phyloP scores from a whole-genome alignment of 2,329 filamentous ascomycete genomes.

The Parascedosporium putredinis region DNA sequence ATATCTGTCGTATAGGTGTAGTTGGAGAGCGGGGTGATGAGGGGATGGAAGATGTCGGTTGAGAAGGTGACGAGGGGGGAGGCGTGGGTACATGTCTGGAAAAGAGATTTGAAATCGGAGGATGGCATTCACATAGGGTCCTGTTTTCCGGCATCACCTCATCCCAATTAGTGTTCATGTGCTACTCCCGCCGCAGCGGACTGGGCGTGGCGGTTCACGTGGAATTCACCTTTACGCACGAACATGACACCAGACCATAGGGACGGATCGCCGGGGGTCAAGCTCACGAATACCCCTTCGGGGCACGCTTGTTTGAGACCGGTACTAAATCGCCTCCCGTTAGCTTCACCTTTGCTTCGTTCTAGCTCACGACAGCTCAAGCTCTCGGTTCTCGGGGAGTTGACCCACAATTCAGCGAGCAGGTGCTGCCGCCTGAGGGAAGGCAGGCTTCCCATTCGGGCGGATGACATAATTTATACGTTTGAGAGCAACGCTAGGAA shows the following conservation, averaged over 20 bases:
- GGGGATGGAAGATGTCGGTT: constrained; percentile 89
- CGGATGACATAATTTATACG: constrained; percentile 28
- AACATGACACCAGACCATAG: constrained; percentile 90
- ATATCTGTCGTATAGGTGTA: constrained; percentile 83
- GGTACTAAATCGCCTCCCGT: constrained; percentile 43
- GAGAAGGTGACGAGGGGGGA: constrained; percentile 80
- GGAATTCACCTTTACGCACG: constrained; percentile 63
- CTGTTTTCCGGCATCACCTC: constrained; percentile 31
- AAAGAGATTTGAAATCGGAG: constrained; percentile 88
- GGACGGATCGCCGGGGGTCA: constrained; percentile 69
- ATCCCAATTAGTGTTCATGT: too few relatives aligned
- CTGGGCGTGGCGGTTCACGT: too few relatives aligned
- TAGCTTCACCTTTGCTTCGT: background rate
- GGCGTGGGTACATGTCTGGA: constrained; percentile 64
- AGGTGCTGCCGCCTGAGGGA: constrained; percentile 64
- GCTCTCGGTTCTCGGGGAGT: background rate
- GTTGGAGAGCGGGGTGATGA: constrained; percentile 86
- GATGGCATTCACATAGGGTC: constrained; percentile 79
- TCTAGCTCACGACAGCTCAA: too few relatives aligned
- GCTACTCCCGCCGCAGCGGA: too few relatives aligned
- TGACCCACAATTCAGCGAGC: constrained; percentile 67
- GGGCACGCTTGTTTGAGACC: constrained; percentile 75
- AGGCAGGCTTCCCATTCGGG: constrained; percentile 36
- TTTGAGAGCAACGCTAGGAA: too few relatives aligned
- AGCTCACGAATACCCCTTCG: constrained; percentile 74